Evolutionary conservation across 2,329 filamentous ascomycete genomes (phyloP).

Genomic region (Annulohypoxylon truncatum): DNA sequence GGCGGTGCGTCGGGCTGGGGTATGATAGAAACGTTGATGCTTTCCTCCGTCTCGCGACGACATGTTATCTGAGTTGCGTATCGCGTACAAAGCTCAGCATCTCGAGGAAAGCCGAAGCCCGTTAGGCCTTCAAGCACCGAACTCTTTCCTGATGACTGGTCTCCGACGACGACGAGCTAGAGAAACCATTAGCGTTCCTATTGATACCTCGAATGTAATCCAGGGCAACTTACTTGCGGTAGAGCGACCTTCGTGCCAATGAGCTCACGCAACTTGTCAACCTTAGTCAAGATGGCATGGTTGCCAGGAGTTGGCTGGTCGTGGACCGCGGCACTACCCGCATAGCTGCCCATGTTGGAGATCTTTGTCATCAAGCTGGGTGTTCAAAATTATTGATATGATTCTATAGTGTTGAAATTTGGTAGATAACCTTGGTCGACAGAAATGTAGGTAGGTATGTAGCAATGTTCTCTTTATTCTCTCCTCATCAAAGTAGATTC

Average conservation of each 20-base stretch:
- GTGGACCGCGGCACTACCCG: not conserved
- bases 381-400: not conserved
- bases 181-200: slow-evolving; percentile 55
- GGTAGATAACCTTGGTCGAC: not conserved
- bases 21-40: slow-evolving; percentile 58
- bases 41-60: slow-evolving; percentile 52
- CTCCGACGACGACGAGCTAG: slow-evolving; percentile 81
- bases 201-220: slow-evolving; percentile 35
- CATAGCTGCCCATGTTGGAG: slow-evolving; percentile 27
- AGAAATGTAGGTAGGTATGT: not conserved
- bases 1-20: slow-evolving; percentile 43
- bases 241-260: slow-evolving; percentile 52
- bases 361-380: not conserved
- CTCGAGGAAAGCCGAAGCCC: slow-evolving; percentile 60
- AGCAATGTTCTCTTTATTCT: not conserved
- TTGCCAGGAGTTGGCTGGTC: slow-evolving; percentile 40
- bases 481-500: not conserved
- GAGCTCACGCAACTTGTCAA: slow-evolving; percentile 58
- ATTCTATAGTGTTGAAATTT: not conserved
- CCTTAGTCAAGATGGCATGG: slow-evolving; percentile 44
- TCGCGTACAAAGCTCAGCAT: slow-evolving; percentile 59
- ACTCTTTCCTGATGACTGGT: slow-evolving; percentile 87
- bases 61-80: slow-evolving; percentile 62
- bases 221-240: slow-evolving; percentile 44
- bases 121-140: slow-evolving; percentile 79